A percentile compares a stretch with the other conserved stretches of the same genome.
Conservation (phyloP, 2,329 filamentous ascomycete genomes). For the Sporothrix brunneoviolacea region DNA sequence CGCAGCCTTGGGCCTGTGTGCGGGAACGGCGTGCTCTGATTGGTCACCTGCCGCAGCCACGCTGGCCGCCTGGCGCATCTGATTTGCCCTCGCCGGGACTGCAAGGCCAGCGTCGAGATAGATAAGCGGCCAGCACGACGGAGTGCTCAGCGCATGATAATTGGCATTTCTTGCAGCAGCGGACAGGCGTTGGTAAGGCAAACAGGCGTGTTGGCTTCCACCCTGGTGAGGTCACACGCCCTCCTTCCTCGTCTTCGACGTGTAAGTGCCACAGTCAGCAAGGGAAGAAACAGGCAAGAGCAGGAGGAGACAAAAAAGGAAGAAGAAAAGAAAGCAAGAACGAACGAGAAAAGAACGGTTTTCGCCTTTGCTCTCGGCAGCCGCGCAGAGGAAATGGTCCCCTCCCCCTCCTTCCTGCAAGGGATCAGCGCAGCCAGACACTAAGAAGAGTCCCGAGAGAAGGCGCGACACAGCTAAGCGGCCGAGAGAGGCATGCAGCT, state of each 20-base stretch:
- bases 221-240: too few species aligned
- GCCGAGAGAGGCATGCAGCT: background rate
- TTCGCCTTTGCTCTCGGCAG: too few species aligned
- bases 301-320: background rate
- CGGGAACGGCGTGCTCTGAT: slow-evolving; percentile 5
- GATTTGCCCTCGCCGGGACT: slow-evolving; percentile 12
- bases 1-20: slow-evolving; percentile 13
- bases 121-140: slow-evolving; percentile 3
- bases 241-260: too few species aligned
- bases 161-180: too few species aligned
- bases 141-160: too few species aligned
- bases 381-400: too few species aligned
- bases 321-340: background rate
- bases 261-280: background rate
- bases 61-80: slow-evolving; percentile 13
- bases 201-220: background rate
- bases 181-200: too few species aligned
- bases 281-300: too few species aligned
- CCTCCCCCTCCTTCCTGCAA: slow-evolving; percentile 9
- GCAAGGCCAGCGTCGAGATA: background rate
- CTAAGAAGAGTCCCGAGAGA: background rate
- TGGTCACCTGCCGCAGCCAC: slow-evolving; percentile 7
- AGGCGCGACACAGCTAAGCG: background rate
- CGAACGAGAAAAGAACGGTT: too few species aligned
- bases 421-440: background rate